Conservation (phyloP, 2,329 filamentous ascomycete genomes). For the Paracoccidioides brasiliensis region DNA sequence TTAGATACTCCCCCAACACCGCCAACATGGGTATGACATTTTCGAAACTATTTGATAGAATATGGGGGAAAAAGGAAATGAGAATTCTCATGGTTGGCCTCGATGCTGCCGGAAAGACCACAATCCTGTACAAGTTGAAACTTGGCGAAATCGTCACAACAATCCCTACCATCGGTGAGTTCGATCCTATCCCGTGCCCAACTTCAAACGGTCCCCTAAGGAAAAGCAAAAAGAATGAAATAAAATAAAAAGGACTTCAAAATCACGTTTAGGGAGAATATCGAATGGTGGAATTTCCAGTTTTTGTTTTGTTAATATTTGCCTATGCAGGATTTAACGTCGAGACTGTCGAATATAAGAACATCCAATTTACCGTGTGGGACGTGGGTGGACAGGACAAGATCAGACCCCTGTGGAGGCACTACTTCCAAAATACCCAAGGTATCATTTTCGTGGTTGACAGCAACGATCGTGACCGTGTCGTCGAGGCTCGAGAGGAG, state of each 20-base stretch:
- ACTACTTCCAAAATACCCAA: constrained; percentile 99
- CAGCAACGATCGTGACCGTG: constrained; percentile 95
- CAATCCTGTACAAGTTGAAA: constrained; percentile 99
- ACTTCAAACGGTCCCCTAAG: neutral
- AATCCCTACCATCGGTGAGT: constrained; percentile 91
- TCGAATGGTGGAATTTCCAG: too few relatives aligned
- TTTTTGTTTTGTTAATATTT: constrained; percentile 4
- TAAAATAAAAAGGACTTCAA: too few relatives aligned
- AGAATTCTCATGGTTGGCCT: constrained; percentile 99
- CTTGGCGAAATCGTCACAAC: constrained; percentile 92
- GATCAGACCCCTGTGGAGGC: constrained; percentile 98
- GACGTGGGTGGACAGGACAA: constrained; percentile 99
- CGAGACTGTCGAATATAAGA: constrained; percentile 99
- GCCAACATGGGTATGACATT: constrained; percentile 91
- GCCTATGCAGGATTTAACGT: constrained; percentile 76
- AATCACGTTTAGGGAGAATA: too few relatives aligned
- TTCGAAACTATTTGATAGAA: constrained; percentile 89
- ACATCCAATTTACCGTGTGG: constrained; percentile 99
- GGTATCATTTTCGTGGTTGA: constrained; percentile 99
- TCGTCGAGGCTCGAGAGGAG: constrained; percentile 92
- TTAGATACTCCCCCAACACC: constrained; percentile 15
- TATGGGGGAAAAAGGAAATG: constrained; percentile 99
- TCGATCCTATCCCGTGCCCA: constrained; percentile 1
- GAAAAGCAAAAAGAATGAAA: neutral
- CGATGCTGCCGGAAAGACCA: constrained; percentile 99